These are phyloP conservation scores for Debaryomyces psychrophilus DNA, from an alignment of 1,139 yeast genomes.

Conservation along the genomic window DNA sequence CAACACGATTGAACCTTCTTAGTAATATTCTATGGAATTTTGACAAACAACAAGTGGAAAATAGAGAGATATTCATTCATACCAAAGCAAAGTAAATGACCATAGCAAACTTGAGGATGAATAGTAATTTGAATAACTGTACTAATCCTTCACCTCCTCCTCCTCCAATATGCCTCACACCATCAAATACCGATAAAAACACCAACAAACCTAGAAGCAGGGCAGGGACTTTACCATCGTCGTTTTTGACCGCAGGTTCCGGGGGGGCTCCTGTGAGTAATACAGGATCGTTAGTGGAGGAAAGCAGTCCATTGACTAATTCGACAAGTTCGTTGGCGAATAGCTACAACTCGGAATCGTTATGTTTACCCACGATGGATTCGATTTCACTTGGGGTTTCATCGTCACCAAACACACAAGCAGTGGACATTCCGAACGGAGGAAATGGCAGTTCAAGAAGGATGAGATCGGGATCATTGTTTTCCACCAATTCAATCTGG, in stretches of 20 bases:
- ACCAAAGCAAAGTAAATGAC: background rate
- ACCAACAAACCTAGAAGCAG: constrained; percentile 43
- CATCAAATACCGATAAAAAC: constrained; percentile 21
- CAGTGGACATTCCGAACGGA: constrained; percentile 23
- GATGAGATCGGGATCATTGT: constrained; percentile 49
- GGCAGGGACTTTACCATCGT: constrained; percentile 61
- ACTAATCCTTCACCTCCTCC: constrained; percentile 31
- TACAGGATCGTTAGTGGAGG: constrained; percentile 5
- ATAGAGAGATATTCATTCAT: constrained; percentile 1
- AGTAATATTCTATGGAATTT: constrained; percentile 4
- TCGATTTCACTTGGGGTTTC: constrained; percentile 28
- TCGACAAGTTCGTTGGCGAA: constrained; percentile 23
- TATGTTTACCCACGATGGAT: constrained; percentile 25
- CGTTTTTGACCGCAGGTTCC: constrained; percentile 25
- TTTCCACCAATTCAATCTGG: constrained; percentile 51
- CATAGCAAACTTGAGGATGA: constrained; percentile 9
- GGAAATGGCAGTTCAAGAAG: constrained; percentile 22
- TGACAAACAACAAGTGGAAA: background rate
- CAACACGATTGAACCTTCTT: background rate
- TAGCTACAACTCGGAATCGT: constrained; percentile 20
- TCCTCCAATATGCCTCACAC: constrained; percentile 37
- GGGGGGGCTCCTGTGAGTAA: background rate
- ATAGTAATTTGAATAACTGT: constrained; percentile 11
- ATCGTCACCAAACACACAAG: constrained; percentile 21
- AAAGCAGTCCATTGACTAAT: constrained; percentile 12